phyloP scores from a whole-genome alignment of 2,329 filamentous ascomycete genomes.

The Pseudogymnoascus sp. region DNA sequence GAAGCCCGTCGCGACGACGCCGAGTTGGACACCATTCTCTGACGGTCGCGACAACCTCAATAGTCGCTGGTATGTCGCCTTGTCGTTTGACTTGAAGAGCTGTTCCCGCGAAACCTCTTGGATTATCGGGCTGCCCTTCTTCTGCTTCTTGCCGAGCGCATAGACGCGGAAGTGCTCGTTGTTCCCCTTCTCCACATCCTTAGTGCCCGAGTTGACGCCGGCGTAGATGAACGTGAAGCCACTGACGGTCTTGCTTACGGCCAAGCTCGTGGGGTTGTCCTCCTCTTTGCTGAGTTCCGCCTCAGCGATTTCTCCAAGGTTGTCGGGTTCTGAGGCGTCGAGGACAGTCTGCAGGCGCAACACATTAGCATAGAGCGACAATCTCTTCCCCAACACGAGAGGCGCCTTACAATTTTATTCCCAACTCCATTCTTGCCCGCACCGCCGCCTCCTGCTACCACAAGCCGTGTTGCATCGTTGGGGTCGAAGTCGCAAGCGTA shows the following conservation, averaged over 20 bases:
- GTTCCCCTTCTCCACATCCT: slow-evolving; percentile 63
- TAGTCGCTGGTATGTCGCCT: slow-evolving; percentile 53
- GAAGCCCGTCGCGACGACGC: slow-evolving; percentile 71
- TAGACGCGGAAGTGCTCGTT: slow-evolving; percentile 83
- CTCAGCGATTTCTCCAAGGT: slow-evolving; percentile 57
- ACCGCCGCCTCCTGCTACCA: slow-evolving; percentile 84
- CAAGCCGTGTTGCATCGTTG: slow-evolving; percentile 63
- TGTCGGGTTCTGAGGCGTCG: slow-evolving; percentile 25
- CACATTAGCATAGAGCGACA: background rate
- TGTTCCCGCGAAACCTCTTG: slow-evolving; percentile 45
- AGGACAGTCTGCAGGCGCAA: slow-evolving; percentile 25
- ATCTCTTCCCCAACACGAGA: background rate
- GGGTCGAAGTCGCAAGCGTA: slow-evolving; percentile 87
- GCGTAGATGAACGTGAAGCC: slow-evolving; percentile 57
- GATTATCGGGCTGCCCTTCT: slow-evolving; percentile 33
- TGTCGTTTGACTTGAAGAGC: slow-evolving; percentile 44
- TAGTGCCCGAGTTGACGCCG: slow-evolving; percentile 75
- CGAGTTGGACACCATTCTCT: slow-evolving; percentile 55
- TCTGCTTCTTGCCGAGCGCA: slow-evolving; percentile 40
- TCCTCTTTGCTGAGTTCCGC: slow-evolving; percentile 75
- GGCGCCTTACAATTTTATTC: slow-evolving; percentile 71
- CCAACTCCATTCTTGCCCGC: slow-evolving; percentile 72
- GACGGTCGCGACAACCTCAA: slow-evolving; percentile 46
- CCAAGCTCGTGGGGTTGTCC: slow-evolving; percentile 81
- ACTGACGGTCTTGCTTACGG: slow-evolving; percentile 54